phyloP scores from a whole-genome alignment of 208 protist genomes.

The Leishmania aethiopica region DNA sequence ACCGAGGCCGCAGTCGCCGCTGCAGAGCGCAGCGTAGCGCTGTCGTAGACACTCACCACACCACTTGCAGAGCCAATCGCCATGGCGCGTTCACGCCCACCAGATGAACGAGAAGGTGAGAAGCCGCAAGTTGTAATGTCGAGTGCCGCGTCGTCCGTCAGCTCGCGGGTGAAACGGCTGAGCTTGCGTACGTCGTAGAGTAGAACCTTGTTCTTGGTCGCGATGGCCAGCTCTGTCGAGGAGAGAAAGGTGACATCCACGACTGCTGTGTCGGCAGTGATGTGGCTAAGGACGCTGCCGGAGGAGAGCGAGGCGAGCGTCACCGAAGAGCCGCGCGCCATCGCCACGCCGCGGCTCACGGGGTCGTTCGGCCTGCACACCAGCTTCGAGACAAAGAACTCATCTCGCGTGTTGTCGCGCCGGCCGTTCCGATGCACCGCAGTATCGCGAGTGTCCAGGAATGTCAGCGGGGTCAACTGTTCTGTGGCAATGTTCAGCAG shows the following conservation, averaged over 20 bases:
- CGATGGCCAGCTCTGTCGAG: conserved; percentile 62
- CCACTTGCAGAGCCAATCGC: conserved; percentile 75
- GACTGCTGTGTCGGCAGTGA: conserved; percentile 55
- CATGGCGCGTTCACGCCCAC: conserved; percentile 21
- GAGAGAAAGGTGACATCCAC: conserved; percentile 57
- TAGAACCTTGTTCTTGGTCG: conserved; percentile 58
- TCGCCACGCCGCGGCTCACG: conserved; percentile 37
- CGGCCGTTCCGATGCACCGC: conserved; percentile 69
- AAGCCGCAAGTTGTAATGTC: conserved; percentile 67
- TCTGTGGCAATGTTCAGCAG: conserved; percentile 67
- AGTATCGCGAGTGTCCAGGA: conserved; percentile 70
- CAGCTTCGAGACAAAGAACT: conserved; percentile 62
- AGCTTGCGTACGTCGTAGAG: conserved; percentile 86
- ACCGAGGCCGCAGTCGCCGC: background rate
- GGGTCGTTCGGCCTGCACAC: conserved; percentile 27
- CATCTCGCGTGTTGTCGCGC: conserved; percentile 57
- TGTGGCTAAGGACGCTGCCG: conserved; percentile 58
- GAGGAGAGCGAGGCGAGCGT: conserved; percentile 68
- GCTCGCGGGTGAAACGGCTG: conserved; percentile 52
- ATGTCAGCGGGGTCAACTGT: conserved; percentile 62
- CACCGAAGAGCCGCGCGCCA: conserved; percentile 62
- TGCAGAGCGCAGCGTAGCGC: conserved; percentile 15
- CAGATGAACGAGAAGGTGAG: background rate
- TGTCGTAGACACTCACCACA: conserved; percentile 75
- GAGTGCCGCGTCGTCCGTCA: conserved; percentile 66